Evolutionary conservation across 805 yeast genomes (phyloP).

Genomic region (Komagataella populi): DNA sequence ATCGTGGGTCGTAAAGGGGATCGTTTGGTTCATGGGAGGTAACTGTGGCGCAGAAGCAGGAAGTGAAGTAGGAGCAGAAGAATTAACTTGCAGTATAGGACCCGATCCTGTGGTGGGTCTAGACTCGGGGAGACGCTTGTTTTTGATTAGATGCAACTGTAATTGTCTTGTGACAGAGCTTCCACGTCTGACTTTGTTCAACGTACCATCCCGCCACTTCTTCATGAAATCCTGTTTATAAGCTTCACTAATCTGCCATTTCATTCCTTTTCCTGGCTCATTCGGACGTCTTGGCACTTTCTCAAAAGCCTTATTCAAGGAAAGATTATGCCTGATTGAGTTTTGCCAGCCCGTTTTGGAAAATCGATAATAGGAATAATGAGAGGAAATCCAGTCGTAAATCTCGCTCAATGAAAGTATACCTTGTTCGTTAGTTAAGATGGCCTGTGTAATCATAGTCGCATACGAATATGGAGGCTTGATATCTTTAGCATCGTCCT

Average conservation of each 20-base stretch:
- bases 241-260: constrained; percentile 88
- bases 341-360: constrained; percentile 98
- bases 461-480: constrained; percentile 97
- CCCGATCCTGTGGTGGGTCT: constrained; percentile 3
- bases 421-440: constrained; percentile 76
- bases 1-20: not conserved
- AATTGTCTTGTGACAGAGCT: constrained; percentile 70
- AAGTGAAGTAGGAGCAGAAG: not conserved
- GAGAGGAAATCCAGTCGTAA: constrained; percentile 77
- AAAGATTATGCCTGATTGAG: constrained; percentile 88
- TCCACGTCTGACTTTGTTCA: constrained; percentile 66
- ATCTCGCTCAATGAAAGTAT: constrained; percentile 84
- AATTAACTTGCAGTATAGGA: not conserved
- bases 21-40: not conserved
- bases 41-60: not conserved
- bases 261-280: constrained; percentile 99
- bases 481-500: constrained; percentile 81
- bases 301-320: constrained; percentile 93
- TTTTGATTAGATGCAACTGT: constrained; percentile 58
- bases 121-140: constrained; percentile 37
- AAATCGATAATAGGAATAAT: constrained; percentile 84
- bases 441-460: constrained; percentile 96
- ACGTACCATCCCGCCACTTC: constrained; percentile 65
- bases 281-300: constrained; percentile 91
- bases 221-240: constrained; percentile 75